These are phyloP conservation scores for Neocucurbitaria cava DNA, from an alignment of 2,329 filamentous ascomycete genomes.

Conservation along the genomic window DNA sequence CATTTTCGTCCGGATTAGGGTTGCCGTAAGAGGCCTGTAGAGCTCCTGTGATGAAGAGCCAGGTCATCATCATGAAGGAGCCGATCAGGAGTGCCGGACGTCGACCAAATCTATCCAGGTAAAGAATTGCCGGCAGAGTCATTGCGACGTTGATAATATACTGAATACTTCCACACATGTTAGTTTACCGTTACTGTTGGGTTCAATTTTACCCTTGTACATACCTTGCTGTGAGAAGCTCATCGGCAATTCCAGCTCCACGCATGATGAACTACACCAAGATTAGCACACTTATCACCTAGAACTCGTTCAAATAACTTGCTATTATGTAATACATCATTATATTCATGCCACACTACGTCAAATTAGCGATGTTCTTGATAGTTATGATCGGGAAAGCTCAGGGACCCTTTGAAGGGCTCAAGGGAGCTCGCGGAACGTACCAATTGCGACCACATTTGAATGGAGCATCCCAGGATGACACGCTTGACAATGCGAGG, in stretches of 20 bases:
- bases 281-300: background rate
- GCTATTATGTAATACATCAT: constrained; percentile 54
- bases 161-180: too few relatives aligned
- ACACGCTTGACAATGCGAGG: constrained; percentile 64
- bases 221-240: constrained; percentile 66
- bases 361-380: background rate
- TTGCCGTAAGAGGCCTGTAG: constrained; percentile 66
- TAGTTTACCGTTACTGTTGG: too few relatives aligned
- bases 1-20: constrained; percentile 35
- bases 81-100: constrained; percentile 64
- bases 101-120: constrained; percentile 66
- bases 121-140: constrained; percentile 67
- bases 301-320: background rate
- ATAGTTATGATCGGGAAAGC: background rate
- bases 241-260: constrained; percentile 62
- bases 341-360: constrained; percentile 63
- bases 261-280: constrained; percentile 61
- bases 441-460: background rate
- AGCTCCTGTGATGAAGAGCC: constrained; percentile 65
- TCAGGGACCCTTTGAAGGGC: too few relatives aligned
- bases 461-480: constrained; percentile 51
- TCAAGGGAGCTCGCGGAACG: background rate
- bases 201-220: too few relatives aligned
- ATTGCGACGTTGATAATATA: constrained; percentile 69
- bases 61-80: constrained; percentile 65